Conservation (phyloP, 2,329 filamentous ascomycete species). For the Ophiostoma piceae region DNA sequence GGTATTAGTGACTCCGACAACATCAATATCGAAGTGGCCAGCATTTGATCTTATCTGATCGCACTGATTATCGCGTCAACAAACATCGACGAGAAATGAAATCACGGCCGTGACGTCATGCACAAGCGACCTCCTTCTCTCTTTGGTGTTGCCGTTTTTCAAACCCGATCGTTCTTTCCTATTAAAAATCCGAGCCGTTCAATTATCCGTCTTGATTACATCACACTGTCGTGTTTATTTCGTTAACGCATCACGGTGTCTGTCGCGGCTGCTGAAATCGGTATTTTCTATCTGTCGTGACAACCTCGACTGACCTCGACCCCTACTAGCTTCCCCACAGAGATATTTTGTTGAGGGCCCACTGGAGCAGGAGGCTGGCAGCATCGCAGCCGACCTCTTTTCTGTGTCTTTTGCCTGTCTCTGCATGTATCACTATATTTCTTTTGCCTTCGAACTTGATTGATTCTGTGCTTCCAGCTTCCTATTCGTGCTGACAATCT, state of each 20-base stretch:
- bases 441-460: too few relatives aligned
- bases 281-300: background rate
- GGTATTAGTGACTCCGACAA: background rate
- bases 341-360: slow-evolving; percentile 10
- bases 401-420: background rate
- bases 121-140: background rate
- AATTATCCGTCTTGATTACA: background rate
- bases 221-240: background rate
- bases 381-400: background rate
- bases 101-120: background rate
- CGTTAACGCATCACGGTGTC: background rate
- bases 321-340: slow-evolving; percentile 10
- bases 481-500: background rate
- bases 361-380: slow-evolving; percentile 4
- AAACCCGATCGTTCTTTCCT: background rate
- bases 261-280: background rate
- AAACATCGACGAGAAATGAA: background rate
- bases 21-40: background rate
- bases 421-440: background rate
- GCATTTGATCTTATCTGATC: background rate
- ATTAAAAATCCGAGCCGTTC: background rate
- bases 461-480: background rate
- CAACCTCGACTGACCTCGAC: background rate
- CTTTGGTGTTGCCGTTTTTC: background rate
- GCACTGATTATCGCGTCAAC: too few relatives aligned